These are phyloP conservation scores for Arthroderma sp. DNA, from an alignment of 2,329 filamentous ascomycete genomes.

Conservation along the genomic window DNA sequence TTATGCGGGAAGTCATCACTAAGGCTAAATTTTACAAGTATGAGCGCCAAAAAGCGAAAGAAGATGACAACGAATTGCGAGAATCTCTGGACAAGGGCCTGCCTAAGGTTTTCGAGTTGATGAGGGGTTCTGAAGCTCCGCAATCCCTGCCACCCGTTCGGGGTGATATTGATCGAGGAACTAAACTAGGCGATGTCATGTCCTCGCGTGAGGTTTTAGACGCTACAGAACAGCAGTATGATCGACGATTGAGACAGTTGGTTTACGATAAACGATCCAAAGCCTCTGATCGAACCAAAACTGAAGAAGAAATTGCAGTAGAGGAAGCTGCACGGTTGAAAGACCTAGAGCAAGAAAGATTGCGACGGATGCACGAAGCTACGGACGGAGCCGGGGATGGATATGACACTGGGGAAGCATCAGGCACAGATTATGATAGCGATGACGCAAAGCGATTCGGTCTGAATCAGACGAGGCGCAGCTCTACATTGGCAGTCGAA, in stretches of 20 bases:
- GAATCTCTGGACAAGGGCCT: constrained; percentile 76
- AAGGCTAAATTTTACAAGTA: constrained; percentile 95
- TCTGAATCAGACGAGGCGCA: constrained; percentile 39
- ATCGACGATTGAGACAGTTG: constrained; percentile 67
- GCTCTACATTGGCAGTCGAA: constrained; percentile 53
- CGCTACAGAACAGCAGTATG: constrained; percentile 74
- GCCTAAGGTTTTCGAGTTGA: constrained; percentile 57
- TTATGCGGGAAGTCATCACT: constrained; percentile 95
- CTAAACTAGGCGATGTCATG: constrained; percentile 39
- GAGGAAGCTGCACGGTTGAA: constrained; percentile 66
- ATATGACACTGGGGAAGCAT: constrained; percentile 26
- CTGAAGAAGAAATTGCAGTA: constrained; percentile 68
- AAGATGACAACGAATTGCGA: constrained; percentile 80
- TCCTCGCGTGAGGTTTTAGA: constrained; percentile 39
- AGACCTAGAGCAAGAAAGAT: constrained; percentile 68
- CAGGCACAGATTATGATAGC: constrained; percentile 27
- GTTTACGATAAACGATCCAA: constrained; percentile 72
- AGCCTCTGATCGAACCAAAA: constrained; percentile 80
- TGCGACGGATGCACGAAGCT: constrained; percentile 78
- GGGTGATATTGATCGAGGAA: constrained; percentile 52
- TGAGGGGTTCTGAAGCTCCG: constrained; percentile 46
- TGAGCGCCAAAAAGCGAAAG: constrained; percentile 81
- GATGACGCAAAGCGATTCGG: constrained; percentile 52
- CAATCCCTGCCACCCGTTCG: constrained; percentile 36
- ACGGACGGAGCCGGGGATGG: constrained; percentile 34